phyloP scores from a whole-genome alignment of 768 basidiomycete species.

The Lactifluus piperatus region DNA sequence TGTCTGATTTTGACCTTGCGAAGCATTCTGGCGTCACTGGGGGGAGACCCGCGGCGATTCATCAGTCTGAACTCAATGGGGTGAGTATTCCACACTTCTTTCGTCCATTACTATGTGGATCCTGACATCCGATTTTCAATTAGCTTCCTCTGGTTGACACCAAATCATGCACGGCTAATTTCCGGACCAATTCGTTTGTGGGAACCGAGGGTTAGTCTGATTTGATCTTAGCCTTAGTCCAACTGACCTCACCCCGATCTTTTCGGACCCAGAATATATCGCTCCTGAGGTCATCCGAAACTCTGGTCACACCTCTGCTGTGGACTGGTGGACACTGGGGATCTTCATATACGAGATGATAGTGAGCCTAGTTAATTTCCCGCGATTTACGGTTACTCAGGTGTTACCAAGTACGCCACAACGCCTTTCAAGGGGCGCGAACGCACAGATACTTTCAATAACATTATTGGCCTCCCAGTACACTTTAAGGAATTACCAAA shows the following conservation, averaged over 20 bases:
- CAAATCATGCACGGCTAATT: slow-evolving; percentile 93
- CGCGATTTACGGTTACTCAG: slow-evolving; percentile 15
- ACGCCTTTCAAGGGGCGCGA: slow-evolving; percentile 97
- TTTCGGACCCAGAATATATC: slow-evolving; percentile 74
- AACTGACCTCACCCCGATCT: slow-evolving; percentile 4
- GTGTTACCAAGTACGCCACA: slow-evolving; percentile 68
- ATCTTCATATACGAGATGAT: slow-evolving; percentile 99
- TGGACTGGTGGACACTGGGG: slow-evolving; percentile 99
- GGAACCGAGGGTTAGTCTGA: slow-evolving; percentile 80
- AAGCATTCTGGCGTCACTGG: slow-evolving; percentile 88
- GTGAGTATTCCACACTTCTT: slow-evolving; percentile 37
- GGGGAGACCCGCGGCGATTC: slow-evolving; percentile 80
- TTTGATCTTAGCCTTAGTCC: background rate
- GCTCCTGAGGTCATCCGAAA: slow-evolving; percentile 98
- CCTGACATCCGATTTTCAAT: slow-evolving; percentile 17
- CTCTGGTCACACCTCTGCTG: slow-evolving; percentile 93
- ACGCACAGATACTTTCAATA: slow-evolving; percentile 92
- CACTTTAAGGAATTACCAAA: slow-evolving; percentile 81
- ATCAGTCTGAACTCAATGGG: slow-evolving; percentile 79
- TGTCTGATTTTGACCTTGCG: slow-evolving; percentile 98
- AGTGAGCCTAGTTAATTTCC: slow-evolving; percentile 45
- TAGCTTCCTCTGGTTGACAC: slow-evolving; percentile 94
- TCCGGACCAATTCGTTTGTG: slow-evolving; percentile 98
- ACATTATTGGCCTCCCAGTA: slow-evolving; percentile 83
- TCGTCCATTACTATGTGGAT: background rate